Evolutionary conservation across 1,284 basidiomycete genomes (phyloP).

Genomic region (Schizophyllum amplum): DNA sequence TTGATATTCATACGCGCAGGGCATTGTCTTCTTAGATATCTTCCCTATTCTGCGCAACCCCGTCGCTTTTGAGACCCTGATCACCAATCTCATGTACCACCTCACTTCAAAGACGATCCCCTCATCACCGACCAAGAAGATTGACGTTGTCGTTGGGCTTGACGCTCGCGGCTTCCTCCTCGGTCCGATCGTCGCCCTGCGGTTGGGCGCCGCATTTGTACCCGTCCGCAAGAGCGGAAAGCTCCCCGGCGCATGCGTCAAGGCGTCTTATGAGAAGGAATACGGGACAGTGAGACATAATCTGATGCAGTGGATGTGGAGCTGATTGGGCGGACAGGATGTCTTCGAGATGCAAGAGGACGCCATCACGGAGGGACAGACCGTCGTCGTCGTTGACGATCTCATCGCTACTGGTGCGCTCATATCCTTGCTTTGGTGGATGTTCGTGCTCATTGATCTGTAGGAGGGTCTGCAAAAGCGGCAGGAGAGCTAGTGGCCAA

Average conservation of each 20-base stretch:
- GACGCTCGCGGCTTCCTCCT: conserved; percentile 97
- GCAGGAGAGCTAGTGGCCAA: conserved; percentile 87
- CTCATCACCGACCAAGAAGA: conserved; percentile 52
- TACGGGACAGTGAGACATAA: conserved; percentile 68
- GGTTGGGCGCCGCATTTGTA: conserved; percentile 92
- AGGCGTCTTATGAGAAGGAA: conserved; percentile 86
- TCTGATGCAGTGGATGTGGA: not conserved
- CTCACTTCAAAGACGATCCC: conserved; percentile 74
- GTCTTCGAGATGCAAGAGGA: conserved; percentile 92
- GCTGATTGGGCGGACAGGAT: conserved; percentile 43
- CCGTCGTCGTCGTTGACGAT: conserved; percentile 89
- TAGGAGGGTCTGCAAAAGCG: conserved; percentile 90
- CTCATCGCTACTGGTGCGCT: conserved; percentile 86
- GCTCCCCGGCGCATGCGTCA: conserved; percentile 80
- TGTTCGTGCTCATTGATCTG: conserved; percentile 3
- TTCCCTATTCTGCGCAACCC: conserved; percentile 86
- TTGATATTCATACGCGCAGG: conserved; percentile 32
- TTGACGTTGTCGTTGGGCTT: conserved; percentile 93
- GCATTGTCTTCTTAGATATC: conserved; percentile 81
- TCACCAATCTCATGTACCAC: conserved; percentile 87
- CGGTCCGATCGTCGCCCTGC: conserved; percentile 86
- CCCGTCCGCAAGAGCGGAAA: conserved; percentile 95
- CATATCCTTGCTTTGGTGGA: not conserved
- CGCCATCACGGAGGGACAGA: conserved; percentile 78
- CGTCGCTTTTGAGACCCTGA: conserved; percentile 80